Percentiles rank a stretch among this genome's conserved stretches.
These are phyloP conservation scores for Zanthoxylum bungeanum DNA, from an alignment of 345 rosid genomes.

Conservation along the genomic window DNA sequence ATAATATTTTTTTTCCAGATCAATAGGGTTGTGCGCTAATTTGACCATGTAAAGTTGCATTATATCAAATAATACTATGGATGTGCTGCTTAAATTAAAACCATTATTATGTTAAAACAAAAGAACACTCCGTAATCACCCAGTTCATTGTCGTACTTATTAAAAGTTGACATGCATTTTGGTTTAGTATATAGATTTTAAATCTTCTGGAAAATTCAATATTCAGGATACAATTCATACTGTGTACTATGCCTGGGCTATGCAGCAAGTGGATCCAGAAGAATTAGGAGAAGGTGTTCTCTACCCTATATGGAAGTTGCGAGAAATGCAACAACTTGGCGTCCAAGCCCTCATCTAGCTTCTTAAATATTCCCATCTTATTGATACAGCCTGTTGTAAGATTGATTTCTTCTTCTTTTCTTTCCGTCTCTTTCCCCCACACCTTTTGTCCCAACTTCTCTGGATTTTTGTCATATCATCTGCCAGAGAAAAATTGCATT, in stretches of 20 bases:
- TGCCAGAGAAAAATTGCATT: neutral
- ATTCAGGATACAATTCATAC: constrained; percentile 82
- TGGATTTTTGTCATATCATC: constrained; percentile 11
- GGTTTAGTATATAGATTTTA: neutral
- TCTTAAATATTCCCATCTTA: neutral
- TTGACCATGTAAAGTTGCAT: neutral
- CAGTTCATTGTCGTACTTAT: neutral
- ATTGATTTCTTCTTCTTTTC: neutral
- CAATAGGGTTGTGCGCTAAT: neutral
- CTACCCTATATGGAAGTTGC: constrained; percentile 86
- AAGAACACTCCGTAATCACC: neutral
- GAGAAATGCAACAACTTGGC: constrained; percentile 73
- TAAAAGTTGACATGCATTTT: neutral
- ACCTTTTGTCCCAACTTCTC: constrained; percentile 2
- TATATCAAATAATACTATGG: neutral
- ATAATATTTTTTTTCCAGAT: neutral
- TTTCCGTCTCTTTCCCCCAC: neutral
- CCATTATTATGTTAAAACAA: neutral
- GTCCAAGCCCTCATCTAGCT: constrained; percentile 68
- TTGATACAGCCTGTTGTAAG: constrained; percentile 13
- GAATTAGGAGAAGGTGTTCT: constrained; percentile 86
- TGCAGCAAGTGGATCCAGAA: constrained; percentile 84
- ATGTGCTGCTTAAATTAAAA: neutral
- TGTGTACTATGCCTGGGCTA: constrained; percentile 83
- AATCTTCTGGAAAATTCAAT: neutral